Evolutionary conservation across 2,329 filamentous ascomycete species (phyloP).

Genomic region (Pseudogymnoascus sp.): DNA sequence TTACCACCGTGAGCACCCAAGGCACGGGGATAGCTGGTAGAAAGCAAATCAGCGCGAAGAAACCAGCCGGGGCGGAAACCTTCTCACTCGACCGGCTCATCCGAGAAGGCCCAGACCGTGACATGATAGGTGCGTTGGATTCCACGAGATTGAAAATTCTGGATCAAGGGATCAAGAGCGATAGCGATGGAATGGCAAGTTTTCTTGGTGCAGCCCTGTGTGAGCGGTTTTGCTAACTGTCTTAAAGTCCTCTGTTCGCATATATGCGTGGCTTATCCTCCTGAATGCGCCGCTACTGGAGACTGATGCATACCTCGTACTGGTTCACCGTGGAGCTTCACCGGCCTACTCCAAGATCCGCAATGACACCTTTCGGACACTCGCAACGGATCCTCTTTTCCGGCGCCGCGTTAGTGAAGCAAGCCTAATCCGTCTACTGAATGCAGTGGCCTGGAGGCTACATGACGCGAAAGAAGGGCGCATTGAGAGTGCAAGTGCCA

Average conservation of each 20-base stretch:
- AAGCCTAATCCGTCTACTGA: conserved; percentile 85
- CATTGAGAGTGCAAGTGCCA: conserved; percentile 14
- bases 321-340: conserved; percentile 88
- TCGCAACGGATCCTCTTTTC: conserved; percentile 96
- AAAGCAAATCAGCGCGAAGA: conserved; percentile 40
- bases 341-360: conserved; percentile 95
- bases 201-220: conserved; percentile 6
- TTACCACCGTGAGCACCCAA: conserved; percentile 37
- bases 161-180: conserved; percentile 67
- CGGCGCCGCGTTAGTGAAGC: conserved; percentile 92
- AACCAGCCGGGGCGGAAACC: conserved; percentile 43
- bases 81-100: conserved; percentile 67
- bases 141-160: conserved; percentile 66
- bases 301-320: conserved; percentile 80
- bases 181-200: conserved; percentile 72
- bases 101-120: conserved; percentile 66
- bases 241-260: conserved; percentile 73
- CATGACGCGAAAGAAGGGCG: conserved; percentile 61
- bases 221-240: conserved; percentile 16
- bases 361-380: conserved; percentile 94
- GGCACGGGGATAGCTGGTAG: conserved; percentile 34
- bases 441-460: conserved; percentile 89
- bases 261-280: conserved; percentile 93
- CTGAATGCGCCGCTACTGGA: conserved; percentile 78
- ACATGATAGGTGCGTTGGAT: conserved; percentile 59